These are phyloP conservation scores for Rosa multiflora DNA, from an alignment of 306 rosid species.

Conservation along the genomic window DNA sequence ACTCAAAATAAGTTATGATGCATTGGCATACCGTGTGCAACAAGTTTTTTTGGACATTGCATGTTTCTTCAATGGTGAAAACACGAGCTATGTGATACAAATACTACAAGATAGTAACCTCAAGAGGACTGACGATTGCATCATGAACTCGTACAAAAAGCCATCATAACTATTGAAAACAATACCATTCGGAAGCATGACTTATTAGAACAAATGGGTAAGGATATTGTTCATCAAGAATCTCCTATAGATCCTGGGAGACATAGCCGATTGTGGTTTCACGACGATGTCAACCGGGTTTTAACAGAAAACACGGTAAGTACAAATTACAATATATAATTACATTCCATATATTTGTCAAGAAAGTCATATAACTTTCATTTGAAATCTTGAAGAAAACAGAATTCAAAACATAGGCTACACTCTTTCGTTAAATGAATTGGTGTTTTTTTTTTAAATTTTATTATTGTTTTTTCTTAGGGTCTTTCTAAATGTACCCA, in stretches of 20 bases:
- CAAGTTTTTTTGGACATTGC: constrained; percentile 23
- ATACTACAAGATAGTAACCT: constrained; percentile 27
- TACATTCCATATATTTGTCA: no score
- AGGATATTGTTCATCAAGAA: constrained; percentile 26
- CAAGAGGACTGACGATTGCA: background rate
- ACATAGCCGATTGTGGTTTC: constrained; percentile 31
- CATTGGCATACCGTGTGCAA: constrained; percentile 17
- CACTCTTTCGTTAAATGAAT: no score
- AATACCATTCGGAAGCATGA: constrained; percentile 34
- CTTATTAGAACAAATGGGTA: constrained; percentile 39
- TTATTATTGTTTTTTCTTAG: background rate
- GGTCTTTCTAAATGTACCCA: no score
- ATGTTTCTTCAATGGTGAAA: constrained; percentile 5
- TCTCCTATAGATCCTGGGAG: constrained; percentile 18
- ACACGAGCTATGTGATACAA: constrained; percentile 24
- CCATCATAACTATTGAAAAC: constrained; percentile 4
- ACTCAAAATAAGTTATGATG: constrained; percentile 37
- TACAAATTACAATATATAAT: no score
- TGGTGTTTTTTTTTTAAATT: no score
- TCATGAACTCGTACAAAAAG: background rate
- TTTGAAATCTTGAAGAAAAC: no score
- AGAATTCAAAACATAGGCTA: no score
- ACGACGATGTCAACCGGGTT: constrained; percentile 24
- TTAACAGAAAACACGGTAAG: background rate
- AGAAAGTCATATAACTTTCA: no score